A percentile compares a stretch with the other conserved stretches of the same genome.
These are phyloP conservation scores for Oenanthe sinensis DNA, from an alignment of 129 eudicot species.

Conservation along the genomic window DNA sequence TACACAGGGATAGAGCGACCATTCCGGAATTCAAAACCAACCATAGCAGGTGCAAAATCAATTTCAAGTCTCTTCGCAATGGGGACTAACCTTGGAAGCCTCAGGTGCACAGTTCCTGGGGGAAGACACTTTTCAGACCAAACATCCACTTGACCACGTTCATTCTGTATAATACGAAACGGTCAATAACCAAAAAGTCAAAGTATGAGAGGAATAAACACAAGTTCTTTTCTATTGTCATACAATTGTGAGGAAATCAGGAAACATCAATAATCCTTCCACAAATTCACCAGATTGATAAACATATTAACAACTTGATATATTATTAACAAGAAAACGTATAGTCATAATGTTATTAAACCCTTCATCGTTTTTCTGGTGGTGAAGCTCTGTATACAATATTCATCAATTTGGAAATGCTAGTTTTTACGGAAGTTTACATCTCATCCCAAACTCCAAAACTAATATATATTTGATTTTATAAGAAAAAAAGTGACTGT, in stretches of 20 bases:
- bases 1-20: slow-evolving; percentile 67
- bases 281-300: background rate
- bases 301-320: background rate
- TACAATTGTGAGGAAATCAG: background rate
- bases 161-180: slow-evolving; percentile 47
- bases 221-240: background rate
- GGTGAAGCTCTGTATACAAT: background rate
- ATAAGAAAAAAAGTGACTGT: background rate
- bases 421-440: background rate
- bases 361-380: background rate
- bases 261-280: background rate
- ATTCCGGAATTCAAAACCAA: slow-evolving; percentile 87
- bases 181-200: slow-evolving; percentile 3
- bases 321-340: background rate
- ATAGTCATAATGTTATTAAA: background rate
- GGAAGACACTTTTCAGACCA: slow-evolving; percentile 99
- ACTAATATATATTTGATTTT: background rate
- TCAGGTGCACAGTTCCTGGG: slow-evolving; percentile 85
- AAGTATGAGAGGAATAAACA: background rate
- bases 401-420: background rate
- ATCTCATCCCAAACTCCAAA: background rate
- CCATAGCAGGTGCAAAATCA: slow-evolving; percentile 94
- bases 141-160: slow-evolving; percentile 90
- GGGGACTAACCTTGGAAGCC: slow-evolving; percentile 54
- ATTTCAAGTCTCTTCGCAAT: slow-evolving; percentile 67